phyloP scores from a whole-genome alignment of 768 basidiomycete species.

The Leccinum truebloodii region DNA sequence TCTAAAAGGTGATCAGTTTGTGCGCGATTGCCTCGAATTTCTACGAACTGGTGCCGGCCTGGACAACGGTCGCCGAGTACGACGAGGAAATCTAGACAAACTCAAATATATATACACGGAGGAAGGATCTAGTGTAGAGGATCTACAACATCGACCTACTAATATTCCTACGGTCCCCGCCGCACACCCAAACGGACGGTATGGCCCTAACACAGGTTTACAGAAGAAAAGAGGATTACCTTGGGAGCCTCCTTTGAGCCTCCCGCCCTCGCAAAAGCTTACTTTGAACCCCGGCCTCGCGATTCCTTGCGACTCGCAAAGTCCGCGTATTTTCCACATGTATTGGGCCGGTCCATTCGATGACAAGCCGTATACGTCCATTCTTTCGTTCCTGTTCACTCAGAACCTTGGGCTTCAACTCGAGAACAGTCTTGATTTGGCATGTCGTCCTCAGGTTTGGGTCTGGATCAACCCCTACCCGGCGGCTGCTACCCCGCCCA shows the following conservation, averaged over 20 bases:
- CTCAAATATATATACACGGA: conserved; percentile 86
- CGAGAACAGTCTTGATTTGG: conserved; percentile 34
- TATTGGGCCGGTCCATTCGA: conserved; percentile 98
- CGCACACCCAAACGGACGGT: conserved; percentile 28
- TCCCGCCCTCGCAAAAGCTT: conserved; percentile 48
- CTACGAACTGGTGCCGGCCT: conserved; percentile 83
- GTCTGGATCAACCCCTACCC: conserved; percentile 96
- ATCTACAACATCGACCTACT: conserved; percentile 7
- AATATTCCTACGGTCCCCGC: conserved; percentile 24
- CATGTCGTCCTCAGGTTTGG: conserved; percentile 90
- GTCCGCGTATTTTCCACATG: conserved; percentile 89
- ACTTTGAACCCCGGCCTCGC: conserved; percentile 42
- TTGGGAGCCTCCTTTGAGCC: conserved; percentile 55
- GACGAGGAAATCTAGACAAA: conserved; percentile 70
- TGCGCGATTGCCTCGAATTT: conserved; percentile 93
- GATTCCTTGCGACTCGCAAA: conserved; percentile 67
- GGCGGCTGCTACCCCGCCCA: conserved; percentile 81
- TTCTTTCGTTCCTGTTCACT: conserved; percentile 90
- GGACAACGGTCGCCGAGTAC: conserved; percentile 71
- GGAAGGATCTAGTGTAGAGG: conserved; percentile 24
- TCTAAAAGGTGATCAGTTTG: conserved; percentile 55
- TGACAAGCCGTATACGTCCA: conserved; percentile 93
- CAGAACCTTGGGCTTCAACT: conserved; percentile 86
- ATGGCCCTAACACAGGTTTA: conserved; percentile 56
- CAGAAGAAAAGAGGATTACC: conserved; percentile 55